Conservation (phyloP, 192 early-diverging fungal species). For the Coemansia sp. region DNA sequence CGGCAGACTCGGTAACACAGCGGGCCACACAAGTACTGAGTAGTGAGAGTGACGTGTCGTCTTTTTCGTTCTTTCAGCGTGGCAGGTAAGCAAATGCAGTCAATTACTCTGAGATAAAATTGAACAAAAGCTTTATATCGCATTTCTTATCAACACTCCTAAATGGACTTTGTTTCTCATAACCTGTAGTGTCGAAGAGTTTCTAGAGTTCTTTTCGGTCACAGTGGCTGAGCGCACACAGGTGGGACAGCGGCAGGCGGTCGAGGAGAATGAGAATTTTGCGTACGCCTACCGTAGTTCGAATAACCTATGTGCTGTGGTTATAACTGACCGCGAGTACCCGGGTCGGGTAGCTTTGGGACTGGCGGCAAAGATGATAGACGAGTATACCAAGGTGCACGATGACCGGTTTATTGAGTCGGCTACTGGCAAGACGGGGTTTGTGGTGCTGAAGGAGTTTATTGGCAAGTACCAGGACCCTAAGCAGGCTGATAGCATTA, state of each 20-base stretch:
- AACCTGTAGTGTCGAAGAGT: slow-evolving; percentile 71
- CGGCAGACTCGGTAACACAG: slow-evolving; percentile 13
- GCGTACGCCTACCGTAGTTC: slow-evolving; percentile 76
- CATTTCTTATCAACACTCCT: too few species aligned
- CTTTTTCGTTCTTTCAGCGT: slow-evolving; percentile 86
- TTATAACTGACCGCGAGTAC: slow-evolving; percentile 86
- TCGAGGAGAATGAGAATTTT: slow-evolving; percentile 79
- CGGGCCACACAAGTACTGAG: slow-evolving; percentile 51
- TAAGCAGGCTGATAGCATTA: slow-evolving; percentile 84
- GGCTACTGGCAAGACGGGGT: slow-evolving; percentile 52
- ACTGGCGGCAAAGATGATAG: slow-evolving; percentile 78
- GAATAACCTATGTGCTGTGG: slow-evolving; percentile 71
- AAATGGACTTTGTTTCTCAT: too few species aligned
- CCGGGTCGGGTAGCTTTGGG: slow-evolving; percentile 86
- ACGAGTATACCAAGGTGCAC: slow-evolving; percentile 78
- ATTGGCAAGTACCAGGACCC: slow-evolving; percentile 89
- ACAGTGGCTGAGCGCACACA: slow-evolving; percentile 84
- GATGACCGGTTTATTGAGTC: slow-evolving; percentile 31
- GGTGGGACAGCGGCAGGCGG: slow-evolving; percentile 74
- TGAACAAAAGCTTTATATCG: too few species aligned
- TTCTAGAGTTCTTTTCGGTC: slow-evolving; percentile 80
- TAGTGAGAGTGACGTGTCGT: slow-evolving; percentile 68
- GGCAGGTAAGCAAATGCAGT: slow-evolving; percentile 58
- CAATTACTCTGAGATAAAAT: background rate
- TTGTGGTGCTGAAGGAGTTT: slow-evolving; percentile 71